phyloP scores from a whole-genome alignment of 371 early-diverging fungal genomes.

The Amoeboaphelidium protococcarum region DNA sequence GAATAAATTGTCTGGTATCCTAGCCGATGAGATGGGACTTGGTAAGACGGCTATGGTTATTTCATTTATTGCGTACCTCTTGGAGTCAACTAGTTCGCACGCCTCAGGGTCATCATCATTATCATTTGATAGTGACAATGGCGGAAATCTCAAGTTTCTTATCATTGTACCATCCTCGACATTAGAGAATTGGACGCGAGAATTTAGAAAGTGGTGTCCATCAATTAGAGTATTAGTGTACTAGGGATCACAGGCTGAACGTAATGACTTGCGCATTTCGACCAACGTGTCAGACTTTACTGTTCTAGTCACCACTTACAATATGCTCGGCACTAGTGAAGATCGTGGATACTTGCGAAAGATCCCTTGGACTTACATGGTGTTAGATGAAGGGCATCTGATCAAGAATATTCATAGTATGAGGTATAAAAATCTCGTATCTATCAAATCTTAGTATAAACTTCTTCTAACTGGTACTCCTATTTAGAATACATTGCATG shows the following conservation, averaged over 20 bases:
- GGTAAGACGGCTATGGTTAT: constrained; percentile 75
- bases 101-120: constrained; percentile 6
- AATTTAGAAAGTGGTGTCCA: constrained; percentile 45
- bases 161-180: constrained; percentile 78
- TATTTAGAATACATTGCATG: constrained; percentile 73
- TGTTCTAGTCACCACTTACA: constrained; percentile 23
- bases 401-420: constrained; percentile 48
- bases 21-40: constrained; percentile 79
- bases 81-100: constrained; percentile 11
- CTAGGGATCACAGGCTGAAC: constrained; percentile 37
- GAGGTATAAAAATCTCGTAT: constrained; percentile 49
- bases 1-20: constrained; percentile 30
- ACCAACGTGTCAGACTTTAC: constrained; percentile 2
- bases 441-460: constrained; percentile 23
- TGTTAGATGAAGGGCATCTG: constrained; percentile 76
- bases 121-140: constrained; percentile 9
- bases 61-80: constrained; percentile 33
- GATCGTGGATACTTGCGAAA: constrained; percentile 43
- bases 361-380: constrained; percentile 24
- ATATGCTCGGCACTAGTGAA: constrained; percentile 17
- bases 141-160: constrained; percentile 37
- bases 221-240: constrained; percentile 30
- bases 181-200: constrained; percentile 60
- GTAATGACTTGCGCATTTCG: constrained; percentile 12
- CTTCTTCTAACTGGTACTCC: constrained; percentile 25